A percentile compares a stretch with the other conserved stretches of the same genome.
phyloP scores from a whole-genome alignment of 1,284 basidiomycete genomes.

The Gomphus bonarii region DNA sequence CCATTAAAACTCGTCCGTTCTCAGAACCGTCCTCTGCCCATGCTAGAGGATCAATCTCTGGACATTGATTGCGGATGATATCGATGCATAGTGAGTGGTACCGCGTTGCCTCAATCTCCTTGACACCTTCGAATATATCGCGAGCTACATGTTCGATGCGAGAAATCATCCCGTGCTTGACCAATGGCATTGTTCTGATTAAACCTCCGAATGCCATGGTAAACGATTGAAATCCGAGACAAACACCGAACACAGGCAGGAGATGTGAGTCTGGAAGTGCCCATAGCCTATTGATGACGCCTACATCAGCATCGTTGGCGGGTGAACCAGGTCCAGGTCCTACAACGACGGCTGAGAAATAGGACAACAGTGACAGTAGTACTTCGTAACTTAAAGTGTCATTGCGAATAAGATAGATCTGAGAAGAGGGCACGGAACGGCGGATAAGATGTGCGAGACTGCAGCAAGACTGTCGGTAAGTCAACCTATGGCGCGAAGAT shows the following conservation, averaged over 20 bases:
- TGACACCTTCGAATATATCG: slow-evolving; percentile 56
- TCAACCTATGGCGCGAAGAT: not conserved
- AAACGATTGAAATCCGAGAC: slow-evolving; percentile 88
- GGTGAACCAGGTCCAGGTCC: slow-evolving; percentile 82
- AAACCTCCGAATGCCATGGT: slow-evolving; percentile 67
- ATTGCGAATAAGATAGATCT: slow-evolving; percentile 64
- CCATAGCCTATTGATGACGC: slow-evolving; percentile 60
- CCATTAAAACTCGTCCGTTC: slow-evolving; percentile 63
- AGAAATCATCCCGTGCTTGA: slow-evolving; percentile 80
- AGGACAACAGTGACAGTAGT: slow-evolving; percentile 40
- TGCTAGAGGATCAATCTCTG: slow-evolving; percentile 48
- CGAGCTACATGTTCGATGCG: slow-evolving; percentile 43
- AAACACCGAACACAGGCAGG: slow-evolving; percentile 79
- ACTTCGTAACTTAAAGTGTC: slow-evolving; percentile 42
- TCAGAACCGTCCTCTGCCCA: slow-evolving; percentile 58
- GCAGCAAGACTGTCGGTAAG: slow-evolving; percentile 8
- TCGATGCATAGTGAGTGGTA: slow-evolving; percentile 73
- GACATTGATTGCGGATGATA: slow-evolving; percentile 24
- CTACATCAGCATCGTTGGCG: slow-evolving; percentile 47
- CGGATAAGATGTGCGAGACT: slow-evolving; percentile 60
- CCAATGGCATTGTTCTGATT: slow-evolving; percentile 39
- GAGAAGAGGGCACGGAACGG: slow-evolving; percentile 43
- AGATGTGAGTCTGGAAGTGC: slow-evolving; percentile 38
- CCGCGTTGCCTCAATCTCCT: slow-evolving; percentile 63
- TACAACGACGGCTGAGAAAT: slow-evolving; percentile 60